phyloP scores from a whole-genome alignment of 1,284 basidiomycete species.

The Heliocybe sulcata region DNA sequence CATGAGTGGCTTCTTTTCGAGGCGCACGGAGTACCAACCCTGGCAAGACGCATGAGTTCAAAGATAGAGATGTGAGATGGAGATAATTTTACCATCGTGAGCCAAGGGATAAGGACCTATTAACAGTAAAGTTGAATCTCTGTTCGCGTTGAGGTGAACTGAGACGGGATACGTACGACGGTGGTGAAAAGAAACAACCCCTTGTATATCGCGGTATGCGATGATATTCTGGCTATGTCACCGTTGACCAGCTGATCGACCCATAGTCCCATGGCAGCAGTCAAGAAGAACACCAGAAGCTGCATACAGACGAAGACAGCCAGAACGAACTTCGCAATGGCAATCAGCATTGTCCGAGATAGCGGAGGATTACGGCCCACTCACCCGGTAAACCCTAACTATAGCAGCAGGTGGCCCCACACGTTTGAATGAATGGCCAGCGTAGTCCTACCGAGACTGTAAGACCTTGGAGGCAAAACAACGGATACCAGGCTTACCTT shows the following conservation, averaged over 20 bases:
- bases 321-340: constrained; percentile 31
- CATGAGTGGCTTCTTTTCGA: constrained; percentile 36
- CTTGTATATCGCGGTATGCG: constrained; percentile 33
- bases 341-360: not conserved
- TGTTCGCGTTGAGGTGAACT: too few species aligned
- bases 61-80: not conserved
- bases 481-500: constrained; percentile 23
- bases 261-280: constrained; percentile 46
- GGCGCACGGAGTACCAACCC: constrained; percentile 49
- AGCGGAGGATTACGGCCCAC: constrained; percentile 11
- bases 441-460: not conserved
- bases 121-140: not conserved
- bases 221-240: constrained; percentile 33
- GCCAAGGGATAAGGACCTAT: constrained; percentile 48
- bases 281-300: constrained; percentile 44
- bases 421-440: constrained; percentile 39
- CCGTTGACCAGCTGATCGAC: constrained; percentile 43
- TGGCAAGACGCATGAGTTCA: constrained; percentile 12
- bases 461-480: not conserved
- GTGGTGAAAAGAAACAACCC: constrained; percentile 35
- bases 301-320: constrained; percentile 50
- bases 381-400: constrained; percentile 25
- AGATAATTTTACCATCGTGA: constrained; percentile 22
- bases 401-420: constrained; percentile 45
- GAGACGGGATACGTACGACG: not conserved